Conservation (phyloP, 2,329 filamentous ascomycete genomes). For the Pyrenochaeta sp. region DNA sequence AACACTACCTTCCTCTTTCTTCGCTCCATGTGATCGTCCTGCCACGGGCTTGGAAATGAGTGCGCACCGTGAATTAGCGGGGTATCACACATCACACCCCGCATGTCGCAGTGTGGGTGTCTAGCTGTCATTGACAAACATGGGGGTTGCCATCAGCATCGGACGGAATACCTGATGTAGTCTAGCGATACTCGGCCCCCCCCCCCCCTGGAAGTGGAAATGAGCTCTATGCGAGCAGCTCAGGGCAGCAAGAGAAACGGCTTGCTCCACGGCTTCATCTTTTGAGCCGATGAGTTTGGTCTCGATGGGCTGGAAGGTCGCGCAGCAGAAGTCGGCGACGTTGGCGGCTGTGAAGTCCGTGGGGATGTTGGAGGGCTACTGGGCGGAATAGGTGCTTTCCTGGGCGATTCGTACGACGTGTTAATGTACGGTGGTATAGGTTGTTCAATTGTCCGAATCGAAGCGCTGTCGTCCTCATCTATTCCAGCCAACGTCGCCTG, state of each 20-base stretch:
- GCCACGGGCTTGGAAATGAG: background rate
- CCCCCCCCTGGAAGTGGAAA: background rate
- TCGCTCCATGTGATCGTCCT: conserved; percentile 3
- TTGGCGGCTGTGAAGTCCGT: conserved; percentile 11
- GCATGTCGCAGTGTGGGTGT: conserved; percentile 5
- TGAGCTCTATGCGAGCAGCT: conserved; percentile 2
- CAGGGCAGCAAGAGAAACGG: conserved; percentile 42
- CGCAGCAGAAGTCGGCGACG: conserved; percentile 12
- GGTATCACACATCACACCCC: conserved; percentile 7
- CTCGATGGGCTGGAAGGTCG: conserved; percentile 26
- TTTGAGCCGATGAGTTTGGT: conserved; percentile 15
- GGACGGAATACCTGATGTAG: conserved; percentile 17
- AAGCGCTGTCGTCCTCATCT: conserved; percentile 40
- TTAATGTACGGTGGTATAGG: conserved; percentile 15
- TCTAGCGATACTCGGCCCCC: background rate
- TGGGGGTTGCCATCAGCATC: background rate
- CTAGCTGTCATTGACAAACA: conserved; percentile 16
- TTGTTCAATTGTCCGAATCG: conserved; percentile 37
- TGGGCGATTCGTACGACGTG: conserved; percentile 24
- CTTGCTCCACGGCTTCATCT: conserved; percentile 41
- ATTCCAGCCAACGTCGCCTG: conserved; percentile 40
- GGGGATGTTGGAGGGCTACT: conserved; percentile 21
- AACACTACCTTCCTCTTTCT: conserved; percentile 12
- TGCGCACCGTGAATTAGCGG: background rate
- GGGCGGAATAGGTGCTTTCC: conserved; percentile 26